Base-by-base conservation (phyloP, 805 yeast species). In the Myxozyma melibiosi region DNA sequence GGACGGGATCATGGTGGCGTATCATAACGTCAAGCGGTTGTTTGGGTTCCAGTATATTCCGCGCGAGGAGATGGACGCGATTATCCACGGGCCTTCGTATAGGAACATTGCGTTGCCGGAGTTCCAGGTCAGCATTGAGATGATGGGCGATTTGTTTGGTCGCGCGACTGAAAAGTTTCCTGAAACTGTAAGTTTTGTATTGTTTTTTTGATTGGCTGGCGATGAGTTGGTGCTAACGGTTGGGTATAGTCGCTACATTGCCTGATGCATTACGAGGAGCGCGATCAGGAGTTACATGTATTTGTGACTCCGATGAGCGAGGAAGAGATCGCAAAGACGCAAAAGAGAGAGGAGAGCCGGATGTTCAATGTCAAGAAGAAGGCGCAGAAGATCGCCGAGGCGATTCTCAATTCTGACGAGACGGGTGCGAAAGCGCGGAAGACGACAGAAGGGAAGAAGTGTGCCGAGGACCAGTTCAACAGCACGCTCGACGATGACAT, bases 1-100 rank as follows among this genome's bases (percentile, higher is more conserved):
- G 98, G 97, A 91, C 71, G 99, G 99, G 4, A 89, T 94, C 2
- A 90, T 88, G 65, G 78, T 92, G 14, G 97, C 97, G 0, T 92
- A 85, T 70, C 99, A 92, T 71, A 92, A 91, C 70, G 80, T 90
- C 50, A 77, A 81, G 30, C 75, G 83, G 46, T 80, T 91, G 65
- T 89, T 92, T 72, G 99, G 97, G 2, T 94, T 90, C 71, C 92
- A 90, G 70, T 92, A 92, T 70, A 69, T 92, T 28, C 91, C 96
- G 1, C 73, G 91, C 48, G 71, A 75, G 1, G 88, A 84, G 38
- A 80, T 92, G 61, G 97, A 92, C 69, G 73, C 76, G 54, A 74
- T 83, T 7, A 75, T 80, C 59, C 90, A 86, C 64, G 74, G 74
- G 53, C 74, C 79, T 62, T 34, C 56, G 55, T 28, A 56, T 43